Evolutionary conservation across 2,329 filamentous ascomycete species (phyloP), one percentile per base, ranked within the genome.

Genomic region (Pestalotiopsis sp.): DNA sequence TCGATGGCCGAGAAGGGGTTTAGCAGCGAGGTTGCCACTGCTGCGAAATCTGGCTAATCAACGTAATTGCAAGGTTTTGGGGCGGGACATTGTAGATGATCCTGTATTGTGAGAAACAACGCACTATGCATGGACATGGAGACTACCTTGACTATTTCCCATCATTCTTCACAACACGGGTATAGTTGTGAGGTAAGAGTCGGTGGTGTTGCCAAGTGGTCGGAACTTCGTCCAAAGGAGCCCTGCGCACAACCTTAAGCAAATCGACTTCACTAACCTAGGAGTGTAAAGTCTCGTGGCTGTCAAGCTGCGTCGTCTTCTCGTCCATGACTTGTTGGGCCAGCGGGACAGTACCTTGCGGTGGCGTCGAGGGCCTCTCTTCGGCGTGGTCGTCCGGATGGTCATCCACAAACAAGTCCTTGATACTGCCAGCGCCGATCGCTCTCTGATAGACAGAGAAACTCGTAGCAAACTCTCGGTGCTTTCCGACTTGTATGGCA

Each of bases 251-350:
- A 52, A 52, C 7, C 31, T 31, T 14, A 11, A 59, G 31, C 7
- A 38, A 39, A 14, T 62, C 31, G 13, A 20, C 17, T 13, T 62
- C 31, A 20, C 31, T 39, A 23, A 23, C 23, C 2, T 23, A 17
- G 27, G 59, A 31, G 36, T 62, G 59, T 14, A 57, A 25, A 56
- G 41, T 66, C 23, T 67, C 38, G 36, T 84, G 79, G 2, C 77
- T 78, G 41, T 87, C 84, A 4, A 89, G 73, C 73, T 87, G 83
- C 7, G 80, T 84, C 0, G 86, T 89, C 67, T 88, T 82, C 13
- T 85, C 81, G 59, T 87, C 80, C 86, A 88, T 88, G 45, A 88
- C 82, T 71, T 86, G 78, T 69, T 85, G 82, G 0, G 86, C 86
- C 31, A 83, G 73, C 36, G 82, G 80, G n/a, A 87, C 81, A 3